A percentile compares a stretch with the other conserved stretches of the same genome.
These are phyloP conservation scores for Thalassiosira ordinaria DNA, from an alignment of 352 stramenopile genomes.

Conservation along the genomic window DNA sequence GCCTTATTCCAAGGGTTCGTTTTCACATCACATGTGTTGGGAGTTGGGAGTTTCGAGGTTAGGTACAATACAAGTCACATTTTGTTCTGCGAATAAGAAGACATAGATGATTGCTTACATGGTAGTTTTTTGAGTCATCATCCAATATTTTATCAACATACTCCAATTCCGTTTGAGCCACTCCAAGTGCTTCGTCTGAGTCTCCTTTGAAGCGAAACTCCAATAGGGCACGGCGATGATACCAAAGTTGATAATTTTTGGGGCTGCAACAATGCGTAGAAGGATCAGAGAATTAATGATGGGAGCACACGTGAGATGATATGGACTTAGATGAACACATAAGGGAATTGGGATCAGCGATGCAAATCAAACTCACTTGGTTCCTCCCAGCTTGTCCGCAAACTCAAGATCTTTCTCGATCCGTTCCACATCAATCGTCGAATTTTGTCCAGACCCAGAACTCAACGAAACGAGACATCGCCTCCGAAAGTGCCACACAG, in stretches of 20 bases:
- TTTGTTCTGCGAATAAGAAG: too few species aligned
- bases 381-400: conserved; percentile 88
- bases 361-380: conserved; percentile 62
- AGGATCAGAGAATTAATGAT: too few species aligned
- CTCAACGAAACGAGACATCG: conserved; percentile 89
- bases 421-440: conserved; percentile 46
- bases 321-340: too few species aligned
- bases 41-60: too few species aligned
- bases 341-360: too few species aligned
- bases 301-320: too few species aligned
- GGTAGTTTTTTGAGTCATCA: conserved; percentile 99
- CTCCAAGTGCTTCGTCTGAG: conserved; percentile 62
- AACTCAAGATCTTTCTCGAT: conserved; percentile 85
- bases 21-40: neutral
- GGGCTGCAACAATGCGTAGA: too few species aligned
- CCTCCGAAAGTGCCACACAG: conserved; percentile 96
- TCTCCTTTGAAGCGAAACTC: conserved; percentile 58
- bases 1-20: conserved; percentile 69
- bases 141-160: conserved; percentile 92
- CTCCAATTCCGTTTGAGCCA: conserved; percentile 90
- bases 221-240: conserved; percentile 95
- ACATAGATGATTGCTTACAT: conserved; percentile 79
- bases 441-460: conserved; percentile 67
- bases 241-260: conserved; percentile 99
- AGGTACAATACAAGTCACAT: too few species aligned